Conservation (phyloP, 768 basidiomycete species). For the Solioccasus polychromus region DNA sequence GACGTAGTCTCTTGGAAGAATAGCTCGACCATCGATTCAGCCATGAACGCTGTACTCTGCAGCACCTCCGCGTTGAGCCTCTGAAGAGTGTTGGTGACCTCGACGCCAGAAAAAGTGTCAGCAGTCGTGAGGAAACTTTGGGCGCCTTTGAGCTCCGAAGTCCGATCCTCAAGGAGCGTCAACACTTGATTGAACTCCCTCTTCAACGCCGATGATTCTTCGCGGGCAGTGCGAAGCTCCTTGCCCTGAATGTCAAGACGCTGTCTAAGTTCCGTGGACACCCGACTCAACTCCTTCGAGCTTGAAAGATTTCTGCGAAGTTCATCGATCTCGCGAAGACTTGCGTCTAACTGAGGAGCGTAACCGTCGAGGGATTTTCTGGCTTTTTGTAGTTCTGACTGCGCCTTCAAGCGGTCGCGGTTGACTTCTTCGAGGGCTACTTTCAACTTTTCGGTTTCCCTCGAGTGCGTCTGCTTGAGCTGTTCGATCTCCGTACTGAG, state of each 20-base stretch:
- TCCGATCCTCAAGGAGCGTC: conserved; percentile 38
- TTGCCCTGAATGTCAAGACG: conserved; percentile 19
- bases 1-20: conserved; percentile 27
- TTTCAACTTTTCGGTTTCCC: conserved; percentile 16
- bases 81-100: conserved; percentile 43
- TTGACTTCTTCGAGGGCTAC: conserved; percentile 27
- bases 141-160: conserved; percentile 42
- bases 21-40: conserved; percentile 45
- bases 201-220: conserved; percentile 28
- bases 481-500: conserved; percentile 23
- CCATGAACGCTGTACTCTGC: conserved; percentile 46
- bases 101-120: conserved; percentile 42
- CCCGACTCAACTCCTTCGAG: conserved; percentile 12
- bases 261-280: conserved; percentile 11
- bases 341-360: conserved; percentile 18
- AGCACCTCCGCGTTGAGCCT: conserved; percentile 47
- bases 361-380: conserved; percentile 19
- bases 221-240: conserved; percentile 20
- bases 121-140: conserved; percentile 45
- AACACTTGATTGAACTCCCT: conserved; percentile 27
- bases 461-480: conserved; percentile 12
- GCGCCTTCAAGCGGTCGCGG: conserved; percentile 15
- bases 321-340: conserved; percentile 13
- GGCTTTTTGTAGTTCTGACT: conserved; percentile 20
- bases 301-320: conserved; percentile 16